Evolutionary conservation across 2,329 filamentous ascomycete species (phyloP), one percentile per base, ranked within the genome.

Genomic region (Clonostachys chloroleuca): DNA sequence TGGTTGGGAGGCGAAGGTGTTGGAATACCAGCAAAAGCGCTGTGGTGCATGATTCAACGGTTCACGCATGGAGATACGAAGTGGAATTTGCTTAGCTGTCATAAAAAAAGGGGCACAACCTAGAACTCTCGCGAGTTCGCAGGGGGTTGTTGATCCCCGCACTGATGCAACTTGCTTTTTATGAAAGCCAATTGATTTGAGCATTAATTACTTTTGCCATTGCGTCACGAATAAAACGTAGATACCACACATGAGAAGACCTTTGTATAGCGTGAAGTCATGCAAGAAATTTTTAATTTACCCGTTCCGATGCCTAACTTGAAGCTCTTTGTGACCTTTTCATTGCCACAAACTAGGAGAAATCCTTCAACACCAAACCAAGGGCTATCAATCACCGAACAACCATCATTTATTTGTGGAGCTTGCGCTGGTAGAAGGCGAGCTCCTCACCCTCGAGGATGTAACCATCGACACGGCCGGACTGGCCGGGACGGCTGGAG

Each of bases 371-470:
- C 64, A 67, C 64, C 63, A 61, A 61, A 56, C 61, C 59, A 49
- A 57, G 54, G 60, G 55, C 54, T 55, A 45, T 53, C 53, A 51
- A 48, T 53, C 52, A 47, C 39, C 36, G 14, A 18, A 16, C 17
- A 43, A 18, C 24, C 24, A 10, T 16, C 30, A 34, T 81, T 80
- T 96, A 97, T 84, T 96, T 97, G 86, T 94, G 89, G 75, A 97
- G 90, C 79, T 92, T 92, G 80, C 89, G 89, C 87, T 96, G 92
- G 90, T 99, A 99, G 89, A 99, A 99, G 74, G 92, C 91, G 68
- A 99, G 84, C 86, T 99, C 94, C 76, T 99, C 94, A 67, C 94
- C 94, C 86, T 99, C 94, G 59, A 99, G 83, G 73, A 99, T 86
- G 82, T 99, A 99, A 59, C 94, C 94, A 73, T 99, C 94, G 66